These are phyloP conservation scores for Phlebopus sp. DNA, from an alignment of 1,284 basidiomycete genomes.

Conservation along the genomic window DNA sequence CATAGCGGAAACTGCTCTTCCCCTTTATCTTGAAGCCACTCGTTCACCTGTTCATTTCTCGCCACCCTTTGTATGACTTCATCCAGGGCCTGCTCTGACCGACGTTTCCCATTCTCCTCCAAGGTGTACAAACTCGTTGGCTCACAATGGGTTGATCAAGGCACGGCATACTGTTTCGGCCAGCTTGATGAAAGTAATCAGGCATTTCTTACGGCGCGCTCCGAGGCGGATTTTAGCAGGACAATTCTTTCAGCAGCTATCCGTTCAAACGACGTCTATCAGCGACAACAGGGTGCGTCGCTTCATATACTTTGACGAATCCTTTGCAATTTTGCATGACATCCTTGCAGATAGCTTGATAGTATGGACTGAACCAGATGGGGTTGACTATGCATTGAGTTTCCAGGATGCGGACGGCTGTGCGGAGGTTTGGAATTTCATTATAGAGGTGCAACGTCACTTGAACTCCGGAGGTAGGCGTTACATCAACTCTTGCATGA, in stretches of 20 bases:
- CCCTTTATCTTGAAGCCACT: slow-evolving; percentile 18
- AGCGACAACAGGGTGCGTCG: slow-evolving; percentile 81
- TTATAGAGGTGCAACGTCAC: slow-evolving; percentile 90
- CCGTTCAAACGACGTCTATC: slow-evolving; percentile 83
- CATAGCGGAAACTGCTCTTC: slow-evolving; percentile 7
- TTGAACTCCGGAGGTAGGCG: slow-evolving; percentile 61
- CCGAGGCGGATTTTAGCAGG: slow-evolving; percentile 69
- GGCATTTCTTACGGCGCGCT: slow-evolving; percentile 81
- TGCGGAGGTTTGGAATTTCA: slow-evolving; percentile 96
- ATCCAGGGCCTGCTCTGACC: slow-evolving; percentile 32
- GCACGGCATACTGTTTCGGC: slow-evolving; percentile 91
- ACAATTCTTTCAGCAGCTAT: slow-evolving; percentile 74
- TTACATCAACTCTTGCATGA: slow-evolving; percentile 13
- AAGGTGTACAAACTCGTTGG: slow-evolving; percentile 92
- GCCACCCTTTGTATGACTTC: slow-evolving; percentile 30
- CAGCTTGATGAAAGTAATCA: slow-evolving; percentile 78
- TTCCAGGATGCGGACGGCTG: slow-evolving; percentile 98
- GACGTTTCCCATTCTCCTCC: slow-evolving; percentile 24
- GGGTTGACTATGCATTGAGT: slow-evolving; percentile 93
- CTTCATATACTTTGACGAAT: too few relatives aligned
- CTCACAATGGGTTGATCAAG: slow-evolving; percentile 88
- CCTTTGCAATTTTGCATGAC: not conserved
- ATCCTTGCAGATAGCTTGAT: slow-evolving; percentile 82
- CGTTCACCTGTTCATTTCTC: slow-evolving; percentile 21
- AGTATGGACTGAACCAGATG: slow-evolving; percentile 97